Conservation (phyloP, 768 basidiomycete genomes). For the Naganishia antarctica region DNA sequence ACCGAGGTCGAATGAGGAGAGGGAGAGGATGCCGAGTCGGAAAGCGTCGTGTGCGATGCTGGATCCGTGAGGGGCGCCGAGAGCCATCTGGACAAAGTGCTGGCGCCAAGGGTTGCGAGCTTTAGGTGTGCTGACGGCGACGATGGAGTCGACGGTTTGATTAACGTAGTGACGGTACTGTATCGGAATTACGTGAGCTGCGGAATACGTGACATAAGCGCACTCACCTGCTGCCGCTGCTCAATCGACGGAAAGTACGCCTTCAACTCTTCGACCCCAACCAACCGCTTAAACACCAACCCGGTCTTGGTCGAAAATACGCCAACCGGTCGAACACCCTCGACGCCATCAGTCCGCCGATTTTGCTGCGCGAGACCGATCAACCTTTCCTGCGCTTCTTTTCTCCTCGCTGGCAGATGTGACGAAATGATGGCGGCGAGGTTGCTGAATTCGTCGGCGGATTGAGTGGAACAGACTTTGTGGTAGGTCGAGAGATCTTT, state of each 20-base stretch:
- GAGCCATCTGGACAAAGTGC: constrained; percentile 27
- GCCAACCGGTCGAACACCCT: no score
- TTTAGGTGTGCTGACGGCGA: constrained; percentile 26
- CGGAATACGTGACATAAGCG: background rate
- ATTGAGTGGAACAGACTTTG: background rate
- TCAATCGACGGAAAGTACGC: constrained; percentile 25
- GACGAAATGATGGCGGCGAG: constrained; percentile 1
- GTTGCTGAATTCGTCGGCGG: constrained; percentile 13
- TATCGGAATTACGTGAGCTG: background rate
- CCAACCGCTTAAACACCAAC: background rate
- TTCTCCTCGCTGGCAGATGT: background rate
- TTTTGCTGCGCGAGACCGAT: background rate
- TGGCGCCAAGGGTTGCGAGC: constrained; percentile 31
- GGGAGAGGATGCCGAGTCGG: constrained; percentile 28
- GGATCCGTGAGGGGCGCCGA: constrained; percentile 49
- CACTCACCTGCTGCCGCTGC: constrained; percentile 20
- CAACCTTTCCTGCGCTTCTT: background rate
- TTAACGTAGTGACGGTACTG: constrained; percentile 33
- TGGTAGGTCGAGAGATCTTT: constrained; percentile 10
- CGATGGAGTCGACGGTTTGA: constrained; percentile 28
- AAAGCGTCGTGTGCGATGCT: constrained; percentile 49
- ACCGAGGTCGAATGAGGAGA: constrained; percentile 34
- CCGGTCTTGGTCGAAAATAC: constrained; percentile 7
- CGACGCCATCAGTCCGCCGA: background rate
- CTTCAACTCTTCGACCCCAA: constrained; percentile 22